Evolutionary conservation across 352 stramenopile genomes (phyloP).

Genomic region (Pythium dissotocum): DNA sequence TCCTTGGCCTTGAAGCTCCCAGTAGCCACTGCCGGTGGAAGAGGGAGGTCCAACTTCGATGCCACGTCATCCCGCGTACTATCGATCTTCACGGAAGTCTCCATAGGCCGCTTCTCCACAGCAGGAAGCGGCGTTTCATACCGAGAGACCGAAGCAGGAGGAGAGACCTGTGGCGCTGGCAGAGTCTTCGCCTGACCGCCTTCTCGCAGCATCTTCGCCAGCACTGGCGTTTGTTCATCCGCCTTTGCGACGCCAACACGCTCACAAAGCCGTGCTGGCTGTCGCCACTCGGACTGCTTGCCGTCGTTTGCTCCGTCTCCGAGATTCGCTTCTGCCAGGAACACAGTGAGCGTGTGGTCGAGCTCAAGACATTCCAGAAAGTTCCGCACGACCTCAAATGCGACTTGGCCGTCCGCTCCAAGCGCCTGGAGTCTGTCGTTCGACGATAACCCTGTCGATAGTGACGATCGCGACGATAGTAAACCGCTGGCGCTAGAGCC

Average conservation of each 20-base stretch:
- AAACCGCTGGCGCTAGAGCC: not conserved
- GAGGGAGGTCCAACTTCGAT: not conserved
- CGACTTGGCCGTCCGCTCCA: slow-evolving; percentile 33
- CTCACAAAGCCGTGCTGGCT: slow-evolving; percentile 18
- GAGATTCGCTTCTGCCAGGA: slow-evolving; percentile 46
- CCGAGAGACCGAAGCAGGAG: not conserved
- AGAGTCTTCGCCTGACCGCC: not conserved
- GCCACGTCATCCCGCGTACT: not conserved
- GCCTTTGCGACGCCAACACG: slow-evolving; percentile 3
- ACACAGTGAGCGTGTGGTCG: slow-evolving; percentile 53
- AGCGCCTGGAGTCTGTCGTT: slow-evolving; percentile 28
- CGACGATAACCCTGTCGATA: slow-evolving; percentile 12
- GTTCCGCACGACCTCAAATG: slow-evolving; percentile 56
- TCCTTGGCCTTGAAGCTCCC: not conserved
- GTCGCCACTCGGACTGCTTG: slow-evolving; percentile 14
- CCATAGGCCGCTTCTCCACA: not conserved
- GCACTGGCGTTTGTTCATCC: slow-evolving; percentile 21
- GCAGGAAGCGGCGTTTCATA: not conserved
- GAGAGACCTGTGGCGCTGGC: not conserved
- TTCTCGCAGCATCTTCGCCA: slow-evolving; percentile 33
- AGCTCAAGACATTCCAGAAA: slow-evolving; percentile 62
- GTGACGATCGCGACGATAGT: slow-evolving; percentile 6
- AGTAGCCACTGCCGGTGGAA: not conserved
- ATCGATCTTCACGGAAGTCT: not conserved
- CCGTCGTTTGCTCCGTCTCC: not conserved